phyloP scores from a whole-genome alignment of 73 alveolate species.

The Tetrahymena malaccensis region DNA sequence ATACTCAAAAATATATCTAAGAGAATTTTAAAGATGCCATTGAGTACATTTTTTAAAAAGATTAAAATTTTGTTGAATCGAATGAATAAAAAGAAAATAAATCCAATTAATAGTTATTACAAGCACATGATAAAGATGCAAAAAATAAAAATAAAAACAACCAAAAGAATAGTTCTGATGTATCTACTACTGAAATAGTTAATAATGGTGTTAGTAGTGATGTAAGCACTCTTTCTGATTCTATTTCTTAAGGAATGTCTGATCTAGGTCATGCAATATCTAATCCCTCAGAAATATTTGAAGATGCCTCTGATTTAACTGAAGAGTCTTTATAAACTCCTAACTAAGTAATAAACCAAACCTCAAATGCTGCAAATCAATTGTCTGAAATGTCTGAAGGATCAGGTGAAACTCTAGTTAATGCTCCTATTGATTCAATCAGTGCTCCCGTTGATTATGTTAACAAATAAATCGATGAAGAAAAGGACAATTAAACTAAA shows the following conservation, averaged over 20 bases:
- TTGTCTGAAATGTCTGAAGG: background rate
- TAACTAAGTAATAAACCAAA: background rate
- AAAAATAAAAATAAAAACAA: background rate
- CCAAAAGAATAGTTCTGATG: background rate
- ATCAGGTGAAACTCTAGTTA: background rate
- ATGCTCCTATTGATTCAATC: background rate
- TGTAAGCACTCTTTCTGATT: background rate
- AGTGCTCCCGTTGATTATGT: background rate
- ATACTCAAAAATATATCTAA: background rate
- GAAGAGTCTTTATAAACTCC: background rate
- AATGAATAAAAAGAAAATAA: background rate
- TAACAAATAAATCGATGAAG: background rate
- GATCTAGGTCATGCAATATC: background rate
- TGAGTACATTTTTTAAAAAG: background rate
- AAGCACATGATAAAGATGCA: background rate
- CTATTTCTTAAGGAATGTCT: background rate
- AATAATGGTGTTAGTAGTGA: background rate
- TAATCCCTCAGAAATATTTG: background rate
- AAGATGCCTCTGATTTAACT: background rate
- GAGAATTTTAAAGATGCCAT: background rate
- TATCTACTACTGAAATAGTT: background rate
- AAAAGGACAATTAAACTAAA: background rate
- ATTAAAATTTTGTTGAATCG: background rate
- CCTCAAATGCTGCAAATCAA: background rate
- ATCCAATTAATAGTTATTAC: background rate